Percentiles rank a stretch among this genome's conserved stretches.
These are phyloP conservation scores for Bretschneidera sinensis DNA, from an alignment of 345 rosid genomes.

Conservation along the genomic window DNA sequence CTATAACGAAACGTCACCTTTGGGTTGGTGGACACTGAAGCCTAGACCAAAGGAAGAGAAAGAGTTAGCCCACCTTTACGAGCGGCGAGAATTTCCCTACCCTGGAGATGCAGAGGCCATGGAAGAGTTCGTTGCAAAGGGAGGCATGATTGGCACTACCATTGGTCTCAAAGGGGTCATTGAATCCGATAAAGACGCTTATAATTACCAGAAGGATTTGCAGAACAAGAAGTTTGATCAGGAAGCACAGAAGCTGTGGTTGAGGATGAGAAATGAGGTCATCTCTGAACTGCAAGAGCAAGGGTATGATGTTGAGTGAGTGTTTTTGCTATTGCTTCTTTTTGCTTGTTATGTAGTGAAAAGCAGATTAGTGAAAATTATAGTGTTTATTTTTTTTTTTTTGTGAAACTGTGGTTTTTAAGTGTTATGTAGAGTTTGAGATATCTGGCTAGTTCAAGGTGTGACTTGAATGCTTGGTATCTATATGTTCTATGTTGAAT, in stretches of 20 bases:
- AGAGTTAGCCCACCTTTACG: conserved; percentile 72
- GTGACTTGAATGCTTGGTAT: not conserved
- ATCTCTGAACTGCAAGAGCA: conserved; percentile 75
- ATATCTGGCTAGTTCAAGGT: not conserved
- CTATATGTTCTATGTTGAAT: too few relatives aligned
- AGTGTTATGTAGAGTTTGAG: too few relatives aligned
- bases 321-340: too few relatives aligned
- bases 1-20: conserved; percentile 76
- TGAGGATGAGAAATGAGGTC: conserved; percentile 89
- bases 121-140: conserved; percentile 82
- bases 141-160: conserved; percentile 71
- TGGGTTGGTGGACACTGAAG: conserved; percentile 92
- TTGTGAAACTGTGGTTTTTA: too few relatives aligned
- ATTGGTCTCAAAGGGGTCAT: conserved; percentile 68
- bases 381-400: too few relatives aligned
- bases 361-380: too few relatives aligned
- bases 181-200: conserved; percentile 47
- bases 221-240: conserved; percentile 69
- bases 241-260: conserved; percentile 75
- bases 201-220: conserved; percentile 54
- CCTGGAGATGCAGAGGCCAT: conserved; percentile 83
- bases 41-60: conserved; percentile 80
- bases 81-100: conserved; percentile 74
- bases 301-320: conserved; percentile 67
- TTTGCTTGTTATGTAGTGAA: too few relatives aligned